Conservation (phyloP, 257 asterid genomes). For the Fraxinus excelsior region DNA sequence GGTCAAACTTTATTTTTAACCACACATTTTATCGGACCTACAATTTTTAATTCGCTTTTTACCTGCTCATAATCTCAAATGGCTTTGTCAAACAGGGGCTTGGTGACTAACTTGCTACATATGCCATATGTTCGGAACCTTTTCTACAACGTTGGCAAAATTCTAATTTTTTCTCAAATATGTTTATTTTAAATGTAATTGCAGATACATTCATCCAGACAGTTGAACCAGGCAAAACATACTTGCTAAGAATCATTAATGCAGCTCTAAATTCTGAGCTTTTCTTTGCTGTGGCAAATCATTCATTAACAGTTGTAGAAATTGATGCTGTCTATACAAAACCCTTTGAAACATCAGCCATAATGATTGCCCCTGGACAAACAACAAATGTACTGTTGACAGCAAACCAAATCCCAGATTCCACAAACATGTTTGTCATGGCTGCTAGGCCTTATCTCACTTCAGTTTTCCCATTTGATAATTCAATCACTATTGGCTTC, state of each 20-base stretch:
- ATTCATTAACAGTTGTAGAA: constrained; percentile 70
- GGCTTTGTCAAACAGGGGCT: too few relatives aligned
- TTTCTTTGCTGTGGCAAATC: constrained; percentile 69
- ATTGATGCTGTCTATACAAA: constrained; percentile 69
- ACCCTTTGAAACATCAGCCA: constrained; percentile 60
- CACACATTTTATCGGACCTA: too few relatives aligned
- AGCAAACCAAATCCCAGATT: constrained; percentile 46
- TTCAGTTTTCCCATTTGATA: constrained; percentile 69
- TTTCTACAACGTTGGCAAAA: not conserved
- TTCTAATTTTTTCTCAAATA: not conserved
- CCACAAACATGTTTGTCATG: constrained; percentile 45
- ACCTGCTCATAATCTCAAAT: too few relatives aligned
- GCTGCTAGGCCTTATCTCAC: constrained; percentile 85
- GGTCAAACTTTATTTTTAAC: too few relatives aligned
- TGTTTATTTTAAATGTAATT: not conserved
- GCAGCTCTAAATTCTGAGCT: constrained; percentile 76
- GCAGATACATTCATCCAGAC: constrained; percentile 59
- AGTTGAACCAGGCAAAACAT: constrained; percentile 61
- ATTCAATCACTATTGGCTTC: constrained; percentile 69
- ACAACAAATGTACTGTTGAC: constrained; percentile 67
- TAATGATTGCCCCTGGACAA: constrained; percentile 80
- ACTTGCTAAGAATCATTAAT: constrained; percentile 71
- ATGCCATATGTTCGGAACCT: not conserved
- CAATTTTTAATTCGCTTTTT: too few relatives aligned
- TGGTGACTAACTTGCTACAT: not conserved